Percentiles rank a stretch among this genome's conserved stretches.
phyloP scores from a whole-genome alignment of 495 filamentous ascomycete species.

The Podospora appendiculata region DNA sequence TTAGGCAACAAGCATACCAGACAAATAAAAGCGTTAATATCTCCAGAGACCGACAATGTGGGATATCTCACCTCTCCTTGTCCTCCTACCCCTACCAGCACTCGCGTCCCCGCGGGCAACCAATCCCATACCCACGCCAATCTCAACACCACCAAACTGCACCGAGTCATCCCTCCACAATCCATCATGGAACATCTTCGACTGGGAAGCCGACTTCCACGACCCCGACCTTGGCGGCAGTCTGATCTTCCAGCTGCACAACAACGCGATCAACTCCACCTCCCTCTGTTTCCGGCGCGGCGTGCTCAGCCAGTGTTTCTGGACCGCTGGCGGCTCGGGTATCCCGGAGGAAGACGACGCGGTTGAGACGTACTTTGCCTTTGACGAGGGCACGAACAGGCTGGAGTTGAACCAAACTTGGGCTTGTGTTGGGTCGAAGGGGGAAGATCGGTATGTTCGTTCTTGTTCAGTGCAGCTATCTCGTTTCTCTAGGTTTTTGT shows the following conservation, averaged over 20 bases:
- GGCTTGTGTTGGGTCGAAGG: background rate
- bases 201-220: background rate
- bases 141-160: background rate
- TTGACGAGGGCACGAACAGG: background rate
- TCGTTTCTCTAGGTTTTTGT: background rate
- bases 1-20: no score
- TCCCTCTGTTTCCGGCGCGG: background rate
- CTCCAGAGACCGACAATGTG: no score
- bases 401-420: background rate
- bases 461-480: background rate
- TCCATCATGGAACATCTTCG: background rate
- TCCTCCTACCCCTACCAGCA: no score
- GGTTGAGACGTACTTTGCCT: background rate
- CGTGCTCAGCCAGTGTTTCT: slow-evolving; percentile 1
- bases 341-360: background rate
- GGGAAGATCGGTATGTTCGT: background rate
- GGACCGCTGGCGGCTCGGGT: background rate
- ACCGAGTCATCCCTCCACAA: background rate
- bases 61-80: no score
- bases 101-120: no score
- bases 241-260: background rate
- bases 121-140: no score
- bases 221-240: background rate
- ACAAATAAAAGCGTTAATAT: no score
- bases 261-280: slow-evolving; percentile 1